Evolutionary conservation across 352 stramenopile genomes (phyloP), one percentile per base, ranked within the genome.

Genomic region (Pythium sukuiense): DNA sequence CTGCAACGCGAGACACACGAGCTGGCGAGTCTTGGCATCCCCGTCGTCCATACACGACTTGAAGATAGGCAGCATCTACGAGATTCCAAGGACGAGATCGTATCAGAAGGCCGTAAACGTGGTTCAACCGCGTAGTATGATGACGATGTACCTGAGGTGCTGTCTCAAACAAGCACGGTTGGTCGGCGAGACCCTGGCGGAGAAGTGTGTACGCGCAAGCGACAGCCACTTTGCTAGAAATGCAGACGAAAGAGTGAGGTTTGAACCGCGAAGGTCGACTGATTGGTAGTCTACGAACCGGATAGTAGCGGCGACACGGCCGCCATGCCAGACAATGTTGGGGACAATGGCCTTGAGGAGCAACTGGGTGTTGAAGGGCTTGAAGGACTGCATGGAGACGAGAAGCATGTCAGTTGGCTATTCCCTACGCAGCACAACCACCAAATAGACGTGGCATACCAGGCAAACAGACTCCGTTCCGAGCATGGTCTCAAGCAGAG

Each of bases 271-370:
- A 4, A 39, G 20, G 3, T 20, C 11, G 3, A 8, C 6, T 24
- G 8, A 50, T 8, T 9, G 32, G n/a, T 1, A 16, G 8, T 14
- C 33, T 37, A 54, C 58, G 2, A 60, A 93, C 87, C 85, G 80
- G 61, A 97, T 90, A 11, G 88, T 96, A 37, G 87, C 84, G 46
- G 90, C 88, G 18, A 96, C 87, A 46, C 88, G 82, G 20, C 89
- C 91, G 26, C 83, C 90, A 62, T 84, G 83, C 89, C 91, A 97
- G 27, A 96, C 87, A 37, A 96, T 90, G 74, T 96, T 97, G 12
- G 91, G 89, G 26, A 93, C 84, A 45, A 97, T 90, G 48, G 79
- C 77, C 52, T 93, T 87, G 41, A 90, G 69, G 26, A 97, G 60
- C 24, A 96, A 58, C 26, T 63, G 13, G 14, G 71, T 72, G 48